Base-by-base conservation (phyloP, 1,139 yeast genomes). In the Yarrowia galli region DNA sequence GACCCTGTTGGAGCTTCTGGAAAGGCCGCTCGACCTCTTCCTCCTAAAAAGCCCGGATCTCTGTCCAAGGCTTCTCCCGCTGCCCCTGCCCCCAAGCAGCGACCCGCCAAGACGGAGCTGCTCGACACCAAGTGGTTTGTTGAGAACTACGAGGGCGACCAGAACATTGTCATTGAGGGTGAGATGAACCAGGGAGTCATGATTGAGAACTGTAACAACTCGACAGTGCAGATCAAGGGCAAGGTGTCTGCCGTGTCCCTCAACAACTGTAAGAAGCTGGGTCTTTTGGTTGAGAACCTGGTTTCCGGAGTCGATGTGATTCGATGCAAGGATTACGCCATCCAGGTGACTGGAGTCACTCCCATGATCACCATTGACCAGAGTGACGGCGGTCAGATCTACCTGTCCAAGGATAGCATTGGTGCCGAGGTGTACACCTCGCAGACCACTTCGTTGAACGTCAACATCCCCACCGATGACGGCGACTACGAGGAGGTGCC, bases 281-380 rank as follows among this genome's bases (percentile, higher is more conserved):
- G 93, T 16, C 82, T 96, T 53, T 89, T 95, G 49, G 84, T 92
- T 46, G 98, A 95, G 71, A 85, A 90, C 36, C 86, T 92, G 72
- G 91, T 96, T 67, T 89, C 97, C 7, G 96, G 97, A 53, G 83
- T 95, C 68, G 98, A 95, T 72, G 81, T 93, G 69, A 92, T 95
- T 79, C 92, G 92, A 78, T 89, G 93, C 67, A 80, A 80, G 72
- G 88, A 88, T 74, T 91, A 92, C 76, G 98, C 96, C 43, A 78
- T 96, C 68, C 99, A 96, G 79, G 87, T 92, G 20, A 81, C 89
- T 63, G 97, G 92, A 18, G 80, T 83, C 46, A 87, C 92, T 32
- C 97, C 98, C 36, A 87, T 92, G 77, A 84, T 96, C 71, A 86
- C 90, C 69, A 83, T 92, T 69, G 99, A 96, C 79, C 95, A 92